These are phyloP conservation scores for Glycyrrhiza uralensis DNA, from an alignment of 306 rosid genomes.

Conservation along the genomic window DNA sequence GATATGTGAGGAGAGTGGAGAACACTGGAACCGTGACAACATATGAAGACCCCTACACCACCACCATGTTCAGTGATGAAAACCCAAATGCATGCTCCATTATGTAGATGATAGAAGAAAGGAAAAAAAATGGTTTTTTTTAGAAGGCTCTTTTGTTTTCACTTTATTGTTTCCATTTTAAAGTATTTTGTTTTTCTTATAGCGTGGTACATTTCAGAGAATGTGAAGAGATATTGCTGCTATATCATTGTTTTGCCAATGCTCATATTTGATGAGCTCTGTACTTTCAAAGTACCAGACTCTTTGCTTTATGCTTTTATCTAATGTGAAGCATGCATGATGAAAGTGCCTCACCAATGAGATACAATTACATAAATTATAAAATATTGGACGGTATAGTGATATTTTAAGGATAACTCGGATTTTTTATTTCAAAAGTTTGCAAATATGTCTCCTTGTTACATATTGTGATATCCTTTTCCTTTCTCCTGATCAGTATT, in stretches of 20 bases:
- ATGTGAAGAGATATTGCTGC: constrained; percentile 2
- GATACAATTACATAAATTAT: no score
- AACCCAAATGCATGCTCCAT: constrained; percentile 89
- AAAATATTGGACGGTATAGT: no score
- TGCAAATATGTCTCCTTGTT: no score
- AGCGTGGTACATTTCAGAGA: background rate
- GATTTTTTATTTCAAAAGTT: no score
- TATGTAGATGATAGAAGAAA: constrained; percentile 41
- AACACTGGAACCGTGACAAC: constrained; percentile 37
- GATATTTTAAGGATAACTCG: no score
- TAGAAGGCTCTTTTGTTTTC: background rate
- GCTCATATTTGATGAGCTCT: background rate
- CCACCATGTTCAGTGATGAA: constrained; percentile 84
- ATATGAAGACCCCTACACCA: constrained; percentile 63
- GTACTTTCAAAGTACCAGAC: background rate
- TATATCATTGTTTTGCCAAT: background rate
- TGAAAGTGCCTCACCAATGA: no score
- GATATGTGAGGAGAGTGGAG: constrained; percentile 73
- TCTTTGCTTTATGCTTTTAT: no score
- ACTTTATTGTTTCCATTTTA: background rate
- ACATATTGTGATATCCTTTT: no score
- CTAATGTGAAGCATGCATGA: no score
- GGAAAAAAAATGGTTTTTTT: background rate
- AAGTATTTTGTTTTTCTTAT: constrained; percentile 3
- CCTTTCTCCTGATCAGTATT: no score